A percentile compares a stretch with the other conserved stretches of the same genome.
Evolutionary conservation across 805 yeast genomes (phyloP).

Genomic region (Pichia ethanolica): DNA sequence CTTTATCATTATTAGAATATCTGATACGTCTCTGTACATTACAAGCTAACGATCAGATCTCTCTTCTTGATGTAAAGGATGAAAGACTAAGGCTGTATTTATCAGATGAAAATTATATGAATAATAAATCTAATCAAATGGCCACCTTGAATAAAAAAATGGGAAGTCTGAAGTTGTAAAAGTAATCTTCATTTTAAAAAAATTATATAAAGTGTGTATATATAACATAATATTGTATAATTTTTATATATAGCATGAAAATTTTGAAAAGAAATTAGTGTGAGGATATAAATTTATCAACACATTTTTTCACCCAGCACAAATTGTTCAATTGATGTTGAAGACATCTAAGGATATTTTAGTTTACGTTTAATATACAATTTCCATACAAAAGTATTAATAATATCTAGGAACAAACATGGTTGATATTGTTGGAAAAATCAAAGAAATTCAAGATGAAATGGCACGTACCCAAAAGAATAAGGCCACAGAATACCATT

Average conservation of each 20-base stretch:
- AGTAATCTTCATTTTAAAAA: not conserved
- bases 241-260: no score
- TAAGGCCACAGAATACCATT: conserved; percentile 95
- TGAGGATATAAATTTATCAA: no score
- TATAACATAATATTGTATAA: no score
- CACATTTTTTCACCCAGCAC: no score
- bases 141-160: conserved; percentile 3
- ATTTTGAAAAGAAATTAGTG: no score
- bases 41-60: conserved; percentile 51
- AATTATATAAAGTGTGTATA: no score
- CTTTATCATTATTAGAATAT: conserved; percentile 57
- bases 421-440: conserved; percentile 51
- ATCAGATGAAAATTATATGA: conserved; percentile 40
- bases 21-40: conserved; percentile 50
- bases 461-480: conserved; percentile 93
- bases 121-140: not conserved
- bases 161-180: conserved; percentile 1
- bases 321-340: no score
- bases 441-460: conserved; percentile 85
- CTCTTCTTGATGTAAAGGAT: conserved; percentile 51
- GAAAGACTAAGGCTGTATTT: conserved; percentile 57
- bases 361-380: no score
- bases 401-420: conserved; percentile 6
- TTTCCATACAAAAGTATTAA: not conserved
- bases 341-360: no score